phyloP scores from a whole-genome alignment of 1,139 yeast genomes.

The Magnusiomyces ingens region DNA sequence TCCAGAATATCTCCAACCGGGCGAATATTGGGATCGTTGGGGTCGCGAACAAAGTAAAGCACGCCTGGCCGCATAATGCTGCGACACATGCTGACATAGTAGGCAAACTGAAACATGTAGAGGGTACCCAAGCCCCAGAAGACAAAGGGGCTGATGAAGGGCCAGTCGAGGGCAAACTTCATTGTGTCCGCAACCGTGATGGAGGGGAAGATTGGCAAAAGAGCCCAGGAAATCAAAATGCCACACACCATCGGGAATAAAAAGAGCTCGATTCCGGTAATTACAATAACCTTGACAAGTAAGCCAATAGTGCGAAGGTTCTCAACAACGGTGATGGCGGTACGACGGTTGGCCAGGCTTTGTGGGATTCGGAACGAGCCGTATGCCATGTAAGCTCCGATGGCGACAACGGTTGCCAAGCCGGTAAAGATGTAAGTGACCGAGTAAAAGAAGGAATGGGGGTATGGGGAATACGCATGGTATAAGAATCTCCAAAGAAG shows the following conservation, averaged over 20 bases:
- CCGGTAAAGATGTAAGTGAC: slow-evolving; percentile 20
- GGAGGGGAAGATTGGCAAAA: slow-evolving; percentile 33
- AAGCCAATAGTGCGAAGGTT: slow-evolving; percentile 37
- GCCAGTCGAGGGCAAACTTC: slow-evolving; percentile 20
- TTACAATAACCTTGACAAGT: slow-evolving; percentile 64
- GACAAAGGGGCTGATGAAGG: slow-evolving; percentile 25
- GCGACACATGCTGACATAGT: slow-evolving; percentile 80
- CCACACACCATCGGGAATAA: slow-evolving; percentile 89
- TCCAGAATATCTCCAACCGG: slow-evolving; percentile 84
- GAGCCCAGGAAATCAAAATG: slow-evolving; percentile 59
- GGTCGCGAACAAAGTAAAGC: slow-evolving; percentile 82
- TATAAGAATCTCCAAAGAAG: slow-evolving; percentile 5
- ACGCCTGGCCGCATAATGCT: slow-evolving; percentile 81
- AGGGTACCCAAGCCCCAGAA: slow-evolving; percentile 77
- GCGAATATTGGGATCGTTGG: slow-evolving; percentile 87
- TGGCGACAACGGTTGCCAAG: slow-evolving; percentile 14
- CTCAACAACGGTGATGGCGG: slow-evolving; percentile 20
- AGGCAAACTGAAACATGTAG: slow-evolving; percentile 83
- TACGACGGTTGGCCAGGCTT: slow-evolving; percentile 11
- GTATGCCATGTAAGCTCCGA: slow-evolving; percentile 16
- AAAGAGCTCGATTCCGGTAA: slow-evolving; percentile 73
- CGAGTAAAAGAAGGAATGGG: slow-evolving; percentile 18
- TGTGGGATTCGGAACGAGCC: slow-evolving; percentile 19
- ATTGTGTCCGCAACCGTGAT: slow-evolving; percentile 16
- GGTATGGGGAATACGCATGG: slow-evolving; percentile 13